Base-by-base conservation (phyloP, 768 basidiomycete genomes). In the Rhodocollybia butyracea region DNA sequence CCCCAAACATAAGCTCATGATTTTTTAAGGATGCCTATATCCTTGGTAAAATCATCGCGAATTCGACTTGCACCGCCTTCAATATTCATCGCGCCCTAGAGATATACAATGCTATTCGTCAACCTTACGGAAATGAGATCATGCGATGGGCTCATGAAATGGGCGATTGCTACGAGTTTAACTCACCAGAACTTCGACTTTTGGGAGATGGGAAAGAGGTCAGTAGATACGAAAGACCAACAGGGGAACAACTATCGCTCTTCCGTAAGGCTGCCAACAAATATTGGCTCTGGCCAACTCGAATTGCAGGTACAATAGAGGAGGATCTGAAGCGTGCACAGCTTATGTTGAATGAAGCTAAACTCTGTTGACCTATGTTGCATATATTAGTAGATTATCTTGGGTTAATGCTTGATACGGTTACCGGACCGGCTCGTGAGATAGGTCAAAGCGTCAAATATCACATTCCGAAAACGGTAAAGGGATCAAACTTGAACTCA, bases 1-100 rank as follows among this genome's bases (percentile, higher is more conserved):
- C 22, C 8, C 19, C 13, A 2, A 10, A 7, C 19, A 8, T 17
- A 31, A 36, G 24, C 34, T 21, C 21, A 34, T 29, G 21, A 32
- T 22, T 22, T 31, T 48, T 36, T 31, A 21, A 51, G 48, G 48
- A 51, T 51, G 48, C 48, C 11, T 51, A 39, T 15, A 51, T 40
- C 24, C 51, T 52, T 29, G 51, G 51, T 15, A 24, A 17, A 7
- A 13, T 52, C 1, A 39, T 38, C 22, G 15, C 51, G 21, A 39
- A 40, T 40, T 40, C 21, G 13, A 26, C 3, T 13, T 17, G 13
- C 5, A 42, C 22, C 7, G 15, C 38, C 21, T 2, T 21, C 15
- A 40, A 31, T 26, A 22, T 52, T 17, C 22, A 8, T 24, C 36
- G 6, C 10, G 51, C 29, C 6, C 21, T 40, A 5, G 31, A 8